Conservation (phyloP, 2,329 filamentous ascomycete genomes). For the Nothophaeocryptopus gaeumannii region DNA sequence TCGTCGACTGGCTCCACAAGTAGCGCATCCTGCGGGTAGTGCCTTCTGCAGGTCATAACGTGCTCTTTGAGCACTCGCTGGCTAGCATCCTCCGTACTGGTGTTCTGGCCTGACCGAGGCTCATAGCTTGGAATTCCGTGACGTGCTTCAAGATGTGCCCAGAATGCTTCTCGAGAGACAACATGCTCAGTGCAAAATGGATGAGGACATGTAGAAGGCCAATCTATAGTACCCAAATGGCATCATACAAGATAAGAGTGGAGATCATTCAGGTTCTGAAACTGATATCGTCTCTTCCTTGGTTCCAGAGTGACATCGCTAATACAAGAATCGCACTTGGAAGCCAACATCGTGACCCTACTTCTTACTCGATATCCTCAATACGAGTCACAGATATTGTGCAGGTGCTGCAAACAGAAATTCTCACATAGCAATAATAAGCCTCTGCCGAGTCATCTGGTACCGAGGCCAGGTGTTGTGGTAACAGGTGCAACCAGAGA, state of each 20-base stretch:
- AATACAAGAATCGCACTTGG: neutral
- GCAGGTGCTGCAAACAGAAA: neutral
- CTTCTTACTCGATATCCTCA: neutral
- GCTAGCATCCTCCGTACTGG: too few species aligned
- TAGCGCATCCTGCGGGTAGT: too few species aligned
- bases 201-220: neutral
- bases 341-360: neutral
- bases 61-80: too few species aligned
- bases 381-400: neutral
- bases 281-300: neutral
- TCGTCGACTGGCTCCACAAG: too few species aligned
- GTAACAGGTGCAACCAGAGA: neutral
- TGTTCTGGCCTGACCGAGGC: too few species aligned
- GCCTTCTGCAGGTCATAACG: too few species aligned
- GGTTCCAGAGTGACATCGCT: neutral
- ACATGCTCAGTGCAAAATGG: neutral
- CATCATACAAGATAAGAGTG: neutral
- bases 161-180: neutral
- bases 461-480: neutral
- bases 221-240: neutral
- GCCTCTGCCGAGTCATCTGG: neutral
- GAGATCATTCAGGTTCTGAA: neutral
- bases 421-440: neutral
- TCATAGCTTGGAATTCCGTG: neutral
- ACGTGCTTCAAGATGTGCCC: neutral